Conservation (phyloP, 106 monocot species). For the Dendrobium nobile region DNA sequence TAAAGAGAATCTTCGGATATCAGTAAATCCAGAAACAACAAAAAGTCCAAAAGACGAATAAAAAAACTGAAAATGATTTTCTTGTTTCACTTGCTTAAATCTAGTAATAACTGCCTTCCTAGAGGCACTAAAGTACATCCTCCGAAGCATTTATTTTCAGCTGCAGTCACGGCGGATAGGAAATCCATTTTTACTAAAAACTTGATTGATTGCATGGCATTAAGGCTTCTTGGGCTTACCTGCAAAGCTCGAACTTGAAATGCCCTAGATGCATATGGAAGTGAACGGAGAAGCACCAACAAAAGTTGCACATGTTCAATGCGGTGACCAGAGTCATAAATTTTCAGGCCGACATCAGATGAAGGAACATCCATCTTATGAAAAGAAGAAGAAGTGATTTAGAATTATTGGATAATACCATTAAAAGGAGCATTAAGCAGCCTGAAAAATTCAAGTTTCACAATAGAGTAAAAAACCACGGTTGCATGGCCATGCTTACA, state of each 20-base stretch:
- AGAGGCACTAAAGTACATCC: background rate
- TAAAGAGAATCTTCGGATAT: background rate
- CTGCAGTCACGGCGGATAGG: background rate
- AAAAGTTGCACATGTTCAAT: constrained; percentile 88
- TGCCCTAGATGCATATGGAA: constrained; percentile 85
- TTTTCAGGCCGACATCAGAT: constrained; percentile 75
- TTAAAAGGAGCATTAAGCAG: background rate
- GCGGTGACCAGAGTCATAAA: constrained; percentile 86
- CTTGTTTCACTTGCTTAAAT: background rate
- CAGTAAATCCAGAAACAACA: background rate
- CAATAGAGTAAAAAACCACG: background rate
- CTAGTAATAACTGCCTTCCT: background rate
- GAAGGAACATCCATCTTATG: constrained; percentile 81
- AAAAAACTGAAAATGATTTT: background rate
- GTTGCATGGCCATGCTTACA: background rate
- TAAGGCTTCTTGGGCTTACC: constrained; percentile 27
- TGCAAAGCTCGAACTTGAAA: constrained; percentile 95
- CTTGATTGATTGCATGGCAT: background rate
- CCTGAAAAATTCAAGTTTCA: background rate
- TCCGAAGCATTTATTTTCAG: background rate
- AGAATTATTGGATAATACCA: background rate
- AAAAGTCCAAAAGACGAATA: background rate
- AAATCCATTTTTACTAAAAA: background rate
- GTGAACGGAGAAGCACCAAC: constrained; percentile 84
- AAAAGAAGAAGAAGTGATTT: constrained; percentile 5